Evolutionary conservation across 176 grass and related monocot genomes (phyloP).

Genomic region (Cenchrus americanus): DNA sequence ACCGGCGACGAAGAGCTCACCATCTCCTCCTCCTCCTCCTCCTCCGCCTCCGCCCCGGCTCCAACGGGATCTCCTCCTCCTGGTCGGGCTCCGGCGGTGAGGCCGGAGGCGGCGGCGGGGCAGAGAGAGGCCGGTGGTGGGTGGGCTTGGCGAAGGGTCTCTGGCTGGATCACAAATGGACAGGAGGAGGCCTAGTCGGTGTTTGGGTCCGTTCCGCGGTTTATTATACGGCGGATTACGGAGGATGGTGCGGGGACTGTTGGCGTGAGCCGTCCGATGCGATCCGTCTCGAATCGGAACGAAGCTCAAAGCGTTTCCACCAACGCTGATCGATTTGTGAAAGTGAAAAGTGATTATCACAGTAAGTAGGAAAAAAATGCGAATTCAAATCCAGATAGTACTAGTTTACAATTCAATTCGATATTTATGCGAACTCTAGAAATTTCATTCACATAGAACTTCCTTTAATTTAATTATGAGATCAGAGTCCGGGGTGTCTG

Average conservation of each 20-base stretch:
- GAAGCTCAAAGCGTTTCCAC: too few species aligned
- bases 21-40: constrained; percentile 41
- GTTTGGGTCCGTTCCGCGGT: constrained; percentile 20
- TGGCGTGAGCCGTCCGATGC: constrained; percentile 1
- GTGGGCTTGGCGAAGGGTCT: background rate
- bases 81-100: constrained; percentile 21
- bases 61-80: background rate
- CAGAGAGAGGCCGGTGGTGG: constrained; percentile 38
- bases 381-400: too few species aligned
- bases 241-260: background rate
- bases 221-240: constrained; percentile 12
- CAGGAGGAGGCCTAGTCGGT: background rate
- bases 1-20: constrained; percentile 57
- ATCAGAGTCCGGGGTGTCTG: too few species aligned
- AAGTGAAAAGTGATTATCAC: too few species aligned
- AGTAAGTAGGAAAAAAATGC: too few species aligned
- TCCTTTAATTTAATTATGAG: too few species aligned
- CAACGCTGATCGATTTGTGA: too few species aligned
- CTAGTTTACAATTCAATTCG: too few species aligned
- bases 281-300: too few species aligned
- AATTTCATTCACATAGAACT: too few species aligned
- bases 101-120: constrained; percentile 15
- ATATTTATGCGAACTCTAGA: too few species aligned
- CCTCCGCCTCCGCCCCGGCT: background rate
- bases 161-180: constrained; percentile 32